Base-by-base conservation (phyloP, 306 rosid species). In the Acmispon strigosus region DNA sequence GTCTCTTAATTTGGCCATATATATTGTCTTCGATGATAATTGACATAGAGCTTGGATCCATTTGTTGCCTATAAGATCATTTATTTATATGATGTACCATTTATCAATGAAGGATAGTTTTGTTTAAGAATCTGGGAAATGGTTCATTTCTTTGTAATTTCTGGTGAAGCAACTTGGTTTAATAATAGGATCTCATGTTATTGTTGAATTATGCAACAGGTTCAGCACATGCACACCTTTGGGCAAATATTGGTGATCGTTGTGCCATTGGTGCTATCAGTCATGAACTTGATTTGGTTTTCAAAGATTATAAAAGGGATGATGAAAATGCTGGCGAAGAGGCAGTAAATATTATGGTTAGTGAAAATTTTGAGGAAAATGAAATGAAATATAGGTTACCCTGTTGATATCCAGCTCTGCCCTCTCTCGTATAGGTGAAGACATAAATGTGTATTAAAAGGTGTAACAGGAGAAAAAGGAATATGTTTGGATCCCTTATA, bases 231-330 rank as follows among this genome's bases (percentile, higher is more conserved):
- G 86, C 90, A 87, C 17, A 16, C 72, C 4, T 67, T 79, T 17
- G 99, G 99, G 72, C 70, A 53, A 53, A 29, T 84, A 20, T 57
- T 94, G 64, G 96, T 90, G 42, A 37, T 85, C 9, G 76, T 77
- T 67, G 99, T 94, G 75, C 99, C 99, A 1, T 17, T 75, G 43
- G 83, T 56, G 66, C 78, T 94, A 49, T 70, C 87, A 18, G 70
- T 87, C 63, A 94, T 94, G 99, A 94, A 94, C 82, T 79, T 91
- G 87, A 82, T 82, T 79, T 94, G 99, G 99, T 94, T 94, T 69
- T 73, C 84, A 19, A 94, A 87, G 86, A 91, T 94, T 69, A 66
- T 82, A 69, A 94, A 66, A 73, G 99, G 99, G 57, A 51, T 94
- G 82, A 94, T 71, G 84, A 94, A 89, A 90, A 87, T 96, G 9